Conservation (phyloP, 164 flowering plant species). For the Akebia trifoliata region DNA sequence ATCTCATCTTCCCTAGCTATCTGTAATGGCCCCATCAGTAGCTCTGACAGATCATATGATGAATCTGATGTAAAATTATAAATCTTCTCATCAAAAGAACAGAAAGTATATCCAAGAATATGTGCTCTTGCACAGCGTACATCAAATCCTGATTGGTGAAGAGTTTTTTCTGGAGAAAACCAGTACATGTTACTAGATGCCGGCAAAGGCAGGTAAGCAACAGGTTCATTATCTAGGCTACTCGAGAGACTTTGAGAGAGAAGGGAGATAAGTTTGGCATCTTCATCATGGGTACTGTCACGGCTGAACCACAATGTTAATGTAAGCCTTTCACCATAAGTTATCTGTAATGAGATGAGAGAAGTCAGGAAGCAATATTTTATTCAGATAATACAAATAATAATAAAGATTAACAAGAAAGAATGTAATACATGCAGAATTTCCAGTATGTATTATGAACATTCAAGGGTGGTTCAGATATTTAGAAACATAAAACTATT, state of each 20-base stretch:
- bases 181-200: constrained; percentile 88
- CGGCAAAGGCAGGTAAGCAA: constrained; percentile 46
- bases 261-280: constrained; percentile 62
- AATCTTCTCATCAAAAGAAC: constrained; percentile 21
- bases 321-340: constrained; percentile 80
- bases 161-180: constrained; percentile 56
- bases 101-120: constrained; percentile 52
- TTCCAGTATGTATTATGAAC: too few species aligned
- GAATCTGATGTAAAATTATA: constrained; percentile 13
- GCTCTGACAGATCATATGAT: constrained; percentile 31
- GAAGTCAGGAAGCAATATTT: background rate
- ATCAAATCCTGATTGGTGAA: constrained; percentile 49
- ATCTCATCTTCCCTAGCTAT: constrained; percentile 47
- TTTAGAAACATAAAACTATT: background rate
- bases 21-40: constrained; percentile 39
- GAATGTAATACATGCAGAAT: background rate
- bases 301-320: constrained; percentile 90
- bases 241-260: constrained; percentile 33
- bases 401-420: background rate
- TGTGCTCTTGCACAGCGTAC: constrained; percentile 72
- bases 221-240: constrained; percentile 14
- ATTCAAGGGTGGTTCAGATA: background rate
- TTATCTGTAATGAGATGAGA: constrained; percentile 41
- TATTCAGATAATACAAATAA: background rate
- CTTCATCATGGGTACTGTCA: constrained; percentile 75